phyloP scores from a whole-genome alignment of 225 moss, liverwort and hornwort genomes.

The Physcomitrium patens region DNA sequence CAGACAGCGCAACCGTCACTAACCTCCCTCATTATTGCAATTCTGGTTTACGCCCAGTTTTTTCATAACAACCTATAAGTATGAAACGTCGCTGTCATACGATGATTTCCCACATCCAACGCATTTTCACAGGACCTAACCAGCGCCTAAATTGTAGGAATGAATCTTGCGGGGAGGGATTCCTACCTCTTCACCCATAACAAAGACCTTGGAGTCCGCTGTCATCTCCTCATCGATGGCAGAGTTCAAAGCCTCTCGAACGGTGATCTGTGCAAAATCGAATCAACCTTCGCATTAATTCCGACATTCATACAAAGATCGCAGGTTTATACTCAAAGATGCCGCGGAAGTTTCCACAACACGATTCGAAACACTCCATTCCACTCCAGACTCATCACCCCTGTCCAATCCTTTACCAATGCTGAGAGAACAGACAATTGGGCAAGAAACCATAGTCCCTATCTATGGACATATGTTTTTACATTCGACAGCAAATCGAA shows the following conservation, averaged over 20 bases:
- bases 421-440: too few relatives aligned
- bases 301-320: too few relatives aligned
- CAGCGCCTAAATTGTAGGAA: not conserved
- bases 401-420: too few relatives aligned
- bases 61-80: not conserved
- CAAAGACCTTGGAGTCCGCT: constrained; percentile 29
- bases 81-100: not conserved
- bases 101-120: not conserved
- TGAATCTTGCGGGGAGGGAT: not conserved
- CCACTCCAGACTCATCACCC: too few relatives aligned
- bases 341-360: too few relatives aligned
- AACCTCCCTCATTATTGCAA: not conserved
- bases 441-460: too few relatives aligned
- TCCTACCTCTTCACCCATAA: constrained; percentile 37
- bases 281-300: too few relatives aligned
- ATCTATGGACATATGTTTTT: too few relatives aligned
- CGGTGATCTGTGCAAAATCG: constrained; percentile 15
- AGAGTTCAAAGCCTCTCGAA: constrained; percentile 36
- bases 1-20: constrained; percentile 1
- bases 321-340: too few relatives aligned
- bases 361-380: too few relatives aligned
- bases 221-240: constrained; percentile 35
- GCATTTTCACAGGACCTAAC: not conserved
- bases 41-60: too few relatives aligned
- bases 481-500: not conserved